A percentile compares a stretch with the other conserved stretches of the same genome.
phyloP scores from a whole-genome alignment of 1,139 yeast species.

The Candida buenavistaensis region DNA sequence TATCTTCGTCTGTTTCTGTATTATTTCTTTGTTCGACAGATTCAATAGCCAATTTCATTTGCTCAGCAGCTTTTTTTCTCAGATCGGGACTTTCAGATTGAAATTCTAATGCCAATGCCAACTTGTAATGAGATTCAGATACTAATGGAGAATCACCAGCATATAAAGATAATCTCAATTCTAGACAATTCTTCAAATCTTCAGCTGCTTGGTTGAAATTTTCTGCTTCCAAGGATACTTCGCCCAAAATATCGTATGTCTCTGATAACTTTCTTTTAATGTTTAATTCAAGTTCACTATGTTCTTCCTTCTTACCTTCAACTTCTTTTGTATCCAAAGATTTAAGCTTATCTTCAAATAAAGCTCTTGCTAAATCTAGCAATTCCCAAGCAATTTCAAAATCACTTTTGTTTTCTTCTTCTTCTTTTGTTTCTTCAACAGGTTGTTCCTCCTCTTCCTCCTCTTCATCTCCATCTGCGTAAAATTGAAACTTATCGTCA shows the following conservation, averaged over 20 bases:
- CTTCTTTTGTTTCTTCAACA: constrained; percentile 30
- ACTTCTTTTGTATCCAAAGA: constrained; percentile 17
- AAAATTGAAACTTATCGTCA: constrained; percentile 53
- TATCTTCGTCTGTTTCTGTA: constrained; percentile 28
- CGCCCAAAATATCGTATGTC: constrained; percentile 80
- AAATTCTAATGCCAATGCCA: constrained; percentile 79
- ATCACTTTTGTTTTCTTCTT: constrained; percentile 57
- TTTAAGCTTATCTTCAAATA: constrained; percentile 52
- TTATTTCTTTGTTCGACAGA: constrained; percentile 50
- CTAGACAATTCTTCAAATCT: constrained; percentile 61
- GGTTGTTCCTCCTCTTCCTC: constrained; percentile 30
- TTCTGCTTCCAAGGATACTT: constrained; percentile 83
- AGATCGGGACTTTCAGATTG: constrained; percentile 52
- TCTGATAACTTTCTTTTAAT: constrained; percentile 63
- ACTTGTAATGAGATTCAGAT: constrained; percentile 80
- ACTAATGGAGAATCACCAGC: constrained; percentile 55
- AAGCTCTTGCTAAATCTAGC: constrained; percentile 69
- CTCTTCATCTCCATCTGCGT: constrained; percentile 45
- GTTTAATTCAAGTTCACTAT: constrained; percentile 32
- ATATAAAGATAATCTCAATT: constrained; percentile 56
- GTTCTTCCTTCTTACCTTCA: constrained; percentile 29
- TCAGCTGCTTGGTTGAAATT: constrained; percentile 74
- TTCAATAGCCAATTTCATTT: constrained; percentile 60
- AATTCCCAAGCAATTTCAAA: constrained; percentile 89
- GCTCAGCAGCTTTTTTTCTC: constrained; percentile 54